These are phyloP conservation scores for Arabidopsis suecica DNA, from an alignment of 345 rosid genomes.

Conservation along the genomic window DNA sequence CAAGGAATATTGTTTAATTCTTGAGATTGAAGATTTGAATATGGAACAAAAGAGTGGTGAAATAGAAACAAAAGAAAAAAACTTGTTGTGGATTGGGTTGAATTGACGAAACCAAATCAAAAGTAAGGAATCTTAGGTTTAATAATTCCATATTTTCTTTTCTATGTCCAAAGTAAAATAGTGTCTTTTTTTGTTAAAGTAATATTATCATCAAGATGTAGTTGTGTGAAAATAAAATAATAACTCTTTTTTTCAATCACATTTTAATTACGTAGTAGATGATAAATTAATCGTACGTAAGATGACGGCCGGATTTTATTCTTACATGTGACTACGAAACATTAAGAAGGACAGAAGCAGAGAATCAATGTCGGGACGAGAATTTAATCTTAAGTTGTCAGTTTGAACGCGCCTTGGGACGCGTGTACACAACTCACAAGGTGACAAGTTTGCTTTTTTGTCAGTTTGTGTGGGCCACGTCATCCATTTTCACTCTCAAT, in stretches of 20 bases:
- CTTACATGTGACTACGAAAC: constrained; percentile 31
- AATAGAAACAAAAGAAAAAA: background rate
- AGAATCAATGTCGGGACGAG: constrained; percentile 47
- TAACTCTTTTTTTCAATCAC: background rate
- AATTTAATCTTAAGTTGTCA: constrained; percentile 31
- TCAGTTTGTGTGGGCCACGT: constrained; percentile 40
- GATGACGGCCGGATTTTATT: constrained; percentile 34
- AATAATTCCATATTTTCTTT: background rate
- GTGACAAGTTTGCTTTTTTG: constrained; percentile 36
- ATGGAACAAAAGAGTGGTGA: background rate
- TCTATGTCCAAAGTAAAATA: background rate
- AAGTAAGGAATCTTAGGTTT: background rate
- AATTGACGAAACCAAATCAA: constrained; percentile 10
- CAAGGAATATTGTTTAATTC: background rate
- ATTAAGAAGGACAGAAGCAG: constrained; percentile 39
- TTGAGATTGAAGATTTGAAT: background rate
- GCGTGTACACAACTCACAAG: constrained; percentile 37
- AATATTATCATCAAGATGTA: background rate
- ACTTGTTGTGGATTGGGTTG: constrained; percentile 7
- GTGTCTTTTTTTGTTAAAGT: background rate
- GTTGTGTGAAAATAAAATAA: background rate
- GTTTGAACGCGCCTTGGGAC: constrained; percentile 30
- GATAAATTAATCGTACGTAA: background rate
- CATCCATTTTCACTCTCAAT: constrained; percentile 25
- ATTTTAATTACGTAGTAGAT: background rate